A percentile compares a stretch with the other conserved stretches of the same genome.
phyloP scores from a whole-genome alignment of 192 early-diverging fungal species.

The Cetraspora pellucida region DNA sequence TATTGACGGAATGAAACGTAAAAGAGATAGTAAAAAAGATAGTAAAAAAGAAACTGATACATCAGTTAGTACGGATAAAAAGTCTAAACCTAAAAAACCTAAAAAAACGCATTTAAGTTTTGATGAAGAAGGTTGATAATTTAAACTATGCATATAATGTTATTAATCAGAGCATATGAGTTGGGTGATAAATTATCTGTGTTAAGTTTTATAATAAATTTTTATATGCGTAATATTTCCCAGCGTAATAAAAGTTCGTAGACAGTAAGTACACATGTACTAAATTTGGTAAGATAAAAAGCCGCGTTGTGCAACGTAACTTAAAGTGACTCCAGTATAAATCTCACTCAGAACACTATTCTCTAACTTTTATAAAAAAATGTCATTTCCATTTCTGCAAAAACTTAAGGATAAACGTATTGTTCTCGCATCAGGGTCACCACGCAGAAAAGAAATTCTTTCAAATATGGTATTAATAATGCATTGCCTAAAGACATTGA shows the following conservation, averaged over 20 bases:
- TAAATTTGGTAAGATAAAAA: too few species aligned
- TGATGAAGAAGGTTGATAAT: too few species aligned
- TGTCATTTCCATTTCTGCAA: conserved; percentile 17
- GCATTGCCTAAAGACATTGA: background rate
- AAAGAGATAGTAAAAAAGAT: background rate
- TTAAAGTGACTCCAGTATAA: background rate
- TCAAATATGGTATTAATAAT: conserved; percentile 39
- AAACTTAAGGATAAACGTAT: conserved; percentile 53
- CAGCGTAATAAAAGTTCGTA: too few species aligned
- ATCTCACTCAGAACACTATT: background rate
- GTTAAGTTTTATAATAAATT: too few species aligned
- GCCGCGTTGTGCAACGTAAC: too few species aligned
- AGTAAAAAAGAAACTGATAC: background rate
- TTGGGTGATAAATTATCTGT: too few species aligned
- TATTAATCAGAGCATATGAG: too few species aligned
- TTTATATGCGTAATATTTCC: too few species aligned
- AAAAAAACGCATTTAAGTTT: background rate
- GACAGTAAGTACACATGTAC: too few species aligned
- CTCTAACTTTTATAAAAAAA: background rate
- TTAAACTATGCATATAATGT: too few species aligned
- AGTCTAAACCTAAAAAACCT: background rate
- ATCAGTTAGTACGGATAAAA: background rate
- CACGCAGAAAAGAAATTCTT: conserved; percentile 78
- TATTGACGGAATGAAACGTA: conserved; percentile 17
- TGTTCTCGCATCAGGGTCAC: conserved; percentile 79